These are phyloP conservation scores for Massospora cicadina DNA, from an alignment of 371 early-diverging fungal genomes.

Conservation along the genomic window DNA sequence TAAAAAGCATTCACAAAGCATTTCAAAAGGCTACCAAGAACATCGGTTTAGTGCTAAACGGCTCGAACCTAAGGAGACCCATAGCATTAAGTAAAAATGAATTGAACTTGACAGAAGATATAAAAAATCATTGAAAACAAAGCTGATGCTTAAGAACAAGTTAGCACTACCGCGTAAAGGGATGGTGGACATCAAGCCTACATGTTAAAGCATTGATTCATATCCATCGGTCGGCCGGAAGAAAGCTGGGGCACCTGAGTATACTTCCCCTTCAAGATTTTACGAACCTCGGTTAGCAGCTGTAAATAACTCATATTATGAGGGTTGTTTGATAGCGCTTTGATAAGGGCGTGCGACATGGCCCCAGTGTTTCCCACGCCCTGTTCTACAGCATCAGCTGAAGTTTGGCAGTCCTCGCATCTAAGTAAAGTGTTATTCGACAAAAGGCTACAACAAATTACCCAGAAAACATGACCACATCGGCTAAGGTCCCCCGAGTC, in stretches of 20 bases:
- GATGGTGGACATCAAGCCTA: too few relatives aligned
- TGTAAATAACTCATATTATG: constrained; percentile 44
- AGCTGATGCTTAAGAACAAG: too few relatives aligned
- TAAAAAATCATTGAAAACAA: too few relatives aligned
- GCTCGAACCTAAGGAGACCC: too few relatives aligned
- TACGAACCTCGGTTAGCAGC: constrained; percentile 48
- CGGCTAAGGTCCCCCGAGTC: constrained; percentile 42
- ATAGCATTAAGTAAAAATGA: too few relatives aligned
- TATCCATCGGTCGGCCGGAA: constrained; percentile 58
- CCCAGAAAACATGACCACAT: constrained; percentile 62
- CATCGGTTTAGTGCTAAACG: too few relatives aligned
- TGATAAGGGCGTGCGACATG: constrained; percentile 68
- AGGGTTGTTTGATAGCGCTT: constrained; percentile 37
- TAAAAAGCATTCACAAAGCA: too few relatives aligned
- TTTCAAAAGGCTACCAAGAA: too few relatives aligned
- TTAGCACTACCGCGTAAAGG: too few relatives aligned
- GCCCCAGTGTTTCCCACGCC: constrained; percentile 59
- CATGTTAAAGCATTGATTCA: constrained; percentile 43
- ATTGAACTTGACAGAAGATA: too few relatives aligned
- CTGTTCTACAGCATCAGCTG: constrained; percentile 56
- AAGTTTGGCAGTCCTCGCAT: constrained; percentile 81
- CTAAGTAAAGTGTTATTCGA: constrained; percentile 15
- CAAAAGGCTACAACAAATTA: background rate
- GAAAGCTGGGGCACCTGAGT: constrained; percentile 67
- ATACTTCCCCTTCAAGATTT: constrained; percentile 45